phyloP scores from a whole-genome alignment of 495 filamentous ascomycete species.

The Penicillium bialowiezense region DNA sequence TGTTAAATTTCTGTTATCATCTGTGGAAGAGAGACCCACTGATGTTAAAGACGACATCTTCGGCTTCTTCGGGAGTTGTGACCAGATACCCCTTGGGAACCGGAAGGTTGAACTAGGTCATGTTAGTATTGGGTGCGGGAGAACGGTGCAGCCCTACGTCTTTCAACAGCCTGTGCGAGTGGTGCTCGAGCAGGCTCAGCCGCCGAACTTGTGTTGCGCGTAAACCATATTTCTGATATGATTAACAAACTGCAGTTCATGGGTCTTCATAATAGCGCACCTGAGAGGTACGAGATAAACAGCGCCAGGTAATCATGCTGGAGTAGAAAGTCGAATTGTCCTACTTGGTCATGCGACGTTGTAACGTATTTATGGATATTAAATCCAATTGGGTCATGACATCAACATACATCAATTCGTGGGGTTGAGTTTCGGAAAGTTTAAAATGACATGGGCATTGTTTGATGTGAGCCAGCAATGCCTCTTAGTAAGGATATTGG shows the following conservation, averaged over 20 bases:
- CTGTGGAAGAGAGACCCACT: slow-evolving; percentile 7
- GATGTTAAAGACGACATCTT: slow-evolving; percentile 22
- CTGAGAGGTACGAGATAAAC: not conserved
- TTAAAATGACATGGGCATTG: not conserved
- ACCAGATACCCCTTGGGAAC: slow-evolving; percentile 28
- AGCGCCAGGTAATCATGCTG: slow-evolving; percentile 3
- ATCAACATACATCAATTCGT: slow-evolving; percentile 5
- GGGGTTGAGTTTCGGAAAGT: slow-evolving; percentile 5
- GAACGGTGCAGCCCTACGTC: slow-evolving; percentile 12
- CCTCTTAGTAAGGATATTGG: too few species aligned
- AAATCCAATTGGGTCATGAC: slow-evolving; percentile 1
- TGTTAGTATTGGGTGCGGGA: slow-evolving; percentile 1
- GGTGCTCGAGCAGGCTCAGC: slow-evolving; percentile 26
- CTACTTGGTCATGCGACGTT: not conserved
- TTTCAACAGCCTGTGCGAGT: slow-evolving; percentile 27
- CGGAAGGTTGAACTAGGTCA: slow-evolving; percentile 24
- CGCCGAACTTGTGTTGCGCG: slow-evolving; percentile 17
- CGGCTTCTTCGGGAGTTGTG: slow-evolving; percentile 19
- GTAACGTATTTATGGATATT: not conserved
- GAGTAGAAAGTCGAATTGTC: not conserved
- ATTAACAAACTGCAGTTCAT: not conserved
- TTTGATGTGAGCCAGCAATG: not conserved
- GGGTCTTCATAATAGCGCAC: not conserved
- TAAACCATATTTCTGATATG: slow-evolving; percentile 2
- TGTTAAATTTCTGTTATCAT: not conserved